Evolutionary conservation across 2,329 filamentous ascomycete genomes (phyloP).

Genomic region (Xylariales sp.): DNA sequence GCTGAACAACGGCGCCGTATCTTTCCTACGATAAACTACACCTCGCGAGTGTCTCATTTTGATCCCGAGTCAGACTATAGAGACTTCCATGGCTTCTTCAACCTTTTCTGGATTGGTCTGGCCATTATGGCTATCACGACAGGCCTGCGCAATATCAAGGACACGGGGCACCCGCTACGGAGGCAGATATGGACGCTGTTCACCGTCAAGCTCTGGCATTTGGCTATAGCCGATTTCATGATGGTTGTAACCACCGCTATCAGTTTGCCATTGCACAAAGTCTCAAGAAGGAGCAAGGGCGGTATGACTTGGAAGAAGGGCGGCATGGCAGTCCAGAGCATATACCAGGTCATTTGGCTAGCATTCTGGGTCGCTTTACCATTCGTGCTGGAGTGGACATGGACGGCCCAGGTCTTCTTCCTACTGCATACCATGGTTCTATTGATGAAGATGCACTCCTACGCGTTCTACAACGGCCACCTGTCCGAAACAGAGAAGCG

Average conservation of each 20-base stretch:
- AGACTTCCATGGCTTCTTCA: conserved; percentile 96
- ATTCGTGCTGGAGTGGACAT: conserved; percentile 84
- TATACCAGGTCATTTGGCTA: conserved; percentile 78
- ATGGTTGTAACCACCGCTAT: conserved; percentile 77
- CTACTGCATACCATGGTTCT: conserved; percentile 85
- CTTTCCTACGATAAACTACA: conserved; percentile 91
- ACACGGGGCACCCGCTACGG: conserved; percentile 81
- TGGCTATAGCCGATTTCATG: conserved; percentile 74
- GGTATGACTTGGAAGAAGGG: conserved; percentile 68
- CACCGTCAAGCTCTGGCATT: conserved; percentile 81
- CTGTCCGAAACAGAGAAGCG: conserved; percentile 81
- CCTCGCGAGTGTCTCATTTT: conserved; percentile 88
- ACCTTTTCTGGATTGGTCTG: conserved; percentile 94
- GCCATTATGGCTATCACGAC: conserved; percentile 96
- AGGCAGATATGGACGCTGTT: conserved; percentile 86
- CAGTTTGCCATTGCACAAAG: conserved; percentile 67
- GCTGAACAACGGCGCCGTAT: conserved; percentile 76
- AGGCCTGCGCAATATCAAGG: conserved; percentile 88
- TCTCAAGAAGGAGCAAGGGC: conserved; percentile 51
- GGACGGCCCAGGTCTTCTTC: conserved; percentile 95
- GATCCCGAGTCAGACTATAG: conserved; percentile 87
- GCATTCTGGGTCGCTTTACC: conserved; percentile 78
- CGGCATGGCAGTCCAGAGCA: conserved; percentile 78
- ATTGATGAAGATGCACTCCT: conserved; percentile 99
- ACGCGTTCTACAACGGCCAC: conserved; percentile 97